Evolutionary conservation across 163 green algal species (phyloP), one percentile per base, ranked within the genome.

Genomic region (Coccomyxa subellipsoidea): DNA sequence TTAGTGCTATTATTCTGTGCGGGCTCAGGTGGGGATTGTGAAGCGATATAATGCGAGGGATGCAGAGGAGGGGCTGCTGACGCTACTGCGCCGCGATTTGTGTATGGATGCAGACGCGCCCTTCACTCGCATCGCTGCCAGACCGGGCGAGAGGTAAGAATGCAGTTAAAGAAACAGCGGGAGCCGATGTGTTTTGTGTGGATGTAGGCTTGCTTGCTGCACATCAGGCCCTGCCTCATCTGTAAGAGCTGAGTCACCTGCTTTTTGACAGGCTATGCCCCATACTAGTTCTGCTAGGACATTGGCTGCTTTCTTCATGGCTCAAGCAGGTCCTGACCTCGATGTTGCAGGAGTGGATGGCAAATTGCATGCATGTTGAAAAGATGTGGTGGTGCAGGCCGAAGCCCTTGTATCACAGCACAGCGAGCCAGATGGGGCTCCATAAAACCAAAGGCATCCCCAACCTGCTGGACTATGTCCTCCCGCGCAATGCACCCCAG

Each of bases 371-470:
- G n/a, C n/a, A n/a, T n/a, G n/a, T n/a, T n/a, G n/a, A n/a, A n/a
- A n/a, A n/a, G n/a, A 77, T 39, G 27, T 53, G 34, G 10, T 53
- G 71, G 34, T 40, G 84, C 79, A 84, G 85, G 38, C 90, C 88
- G 10, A 80, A 88, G 69, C 88, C 85, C 8, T 83, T 93, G 37
- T 92, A 90, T 84, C 80, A 83, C 54, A 86, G 59, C 82, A 92
- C 88, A 39, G 88, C 88, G 0, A 69, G 75, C 70, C 89, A 92
- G 82, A 84, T 93, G 80, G 90, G 90, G 71, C 85, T 93, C 36
- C 85, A 92, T 53, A 84, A 83, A 35, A 86, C 84, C 0, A 40
- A 84, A 3, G 88, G 90, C 59, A 80, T 91, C 47, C 86, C 85
- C 31, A 78, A 77, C 38, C 80, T 93, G 80, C 77, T 92, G 36